Base-by-base conservation (phyloP, 2,329 filamentous ascomycete species). In the Hypoxylon sp. region DNA sequence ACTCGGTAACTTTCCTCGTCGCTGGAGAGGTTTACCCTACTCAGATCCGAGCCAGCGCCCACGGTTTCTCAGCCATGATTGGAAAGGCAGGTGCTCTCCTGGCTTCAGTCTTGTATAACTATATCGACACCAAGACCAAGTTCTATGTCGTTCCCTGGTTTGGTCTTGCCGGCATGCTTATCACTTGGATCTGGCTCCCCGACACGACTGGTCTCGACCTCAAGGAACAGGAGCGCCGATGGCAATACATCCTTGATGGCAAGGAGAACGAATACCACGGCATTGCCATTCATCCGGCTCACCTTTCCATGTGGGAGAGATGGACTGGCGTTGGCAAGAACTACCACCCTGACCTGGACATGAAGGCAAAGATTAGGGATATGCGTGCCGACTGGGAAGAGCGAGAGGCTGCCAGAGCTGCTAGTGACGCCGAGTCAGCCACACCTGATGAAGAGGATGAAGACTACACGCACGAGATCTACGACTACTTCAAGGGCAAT, bases 1-100 rank as follows among this genome's bases (percentile, higher is more conserved):
- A 98, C 87, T 91, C 90, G 51, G 94, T 98, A 76, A 97, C 95
- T 70, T 98, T 98, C 92, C 89, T 98, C 73, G 93, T 97, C 37
- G 95, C 95, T 48, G 95, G 94, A 48, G 95, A 98, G 81, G 94
- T 97, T n/a, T 98, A 93, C 86, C 95, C 95, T 8, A 97, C 95
- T 0, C 93, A 95, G 8, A 90, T 98, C 74, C 94, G 95, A 76
- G 95, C 95, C 73, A 94, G 93, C 17, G 95, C 95, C 57, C 95
- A 98, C 85, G 95, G 95, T 64, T 93, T 98, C 82, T 94, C 93
- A n/a, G 95, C 95, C 71, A 95, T 94, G 64, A 85, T 92, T 61
- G 95, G 95, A 78, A 98, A 98, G 83, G 83, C 92, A 0, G 95
- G 95, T 72, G 95, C 95, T 37, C 89, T 98, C 20, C 86, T 94